These are phyloP conservation scores for Kuraishia cidri DNA, from an alignment of 805 yeast genomes.

Conservation along the genomic window DNA sequence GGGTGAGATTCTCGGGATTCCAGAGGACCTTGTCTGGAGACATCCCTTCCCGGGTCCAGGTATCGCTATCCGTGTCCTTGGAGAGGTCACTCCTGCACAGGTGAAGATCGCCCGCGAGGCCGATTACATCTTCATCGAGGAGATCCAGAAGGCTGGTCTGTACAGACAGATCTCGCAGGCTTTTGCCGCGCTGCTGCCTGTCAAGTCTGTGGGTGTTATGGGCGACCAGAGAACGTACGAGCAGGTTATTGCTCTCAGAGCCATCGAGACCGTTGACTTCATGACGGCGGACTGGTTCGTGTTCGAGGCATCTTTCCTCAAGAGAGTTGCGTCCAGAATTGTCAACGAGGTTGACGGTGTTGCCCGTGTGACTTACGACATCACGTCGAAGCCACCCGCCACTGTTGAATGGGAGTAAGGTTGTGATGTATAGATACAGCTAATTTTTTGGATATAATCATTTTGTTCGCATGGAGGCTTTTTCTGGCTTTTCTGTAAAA, in stretches of 20 bases:
- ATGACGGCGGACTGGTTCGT: constrained; percentile 99
- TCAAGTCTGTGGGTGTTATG: constrained; percentile 98
- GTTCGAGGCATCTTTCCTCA: constrained; percentile 86
- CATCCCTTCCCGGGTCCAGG: constrained; percentile 99
- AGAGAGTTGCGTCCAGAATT: constrained; percentile 88
- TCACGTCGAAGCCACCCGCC: constrained; percentile 99
- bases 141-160: constrained; percentile 87
- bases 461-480: too few species aligned
- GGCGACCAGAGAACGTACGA: constrained; percentile 99
- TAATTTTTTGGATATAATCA: too few species aligned
- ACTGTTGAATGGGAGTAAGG: constrained; percentile 98
- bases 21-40: constrained; percentile 97
- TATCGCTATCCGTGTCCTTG: constrained; percentile 95
- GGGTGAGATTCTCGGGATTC: constrained; percentile 91
- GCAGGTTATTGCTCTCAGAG: constrained; percentile 98
- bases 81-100: constrained; percentile 91
- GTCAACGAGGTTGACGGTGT: constrained; percentile 99
- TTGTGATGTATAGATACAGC: too few species aligned
- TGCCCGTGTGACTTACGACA: constrained; percentile 97
- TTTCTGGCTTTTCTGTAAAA: not conserved
- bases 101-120: constrained; percentile 97
- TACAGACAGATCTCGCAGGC: constrained; percentile 95
- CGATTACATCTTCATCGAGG: constrained; percentile 92
- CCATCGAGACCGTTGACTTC: constrained; percentile 95
- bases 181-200: constrained; percentile 94